phyloP scores from a whole-genome alignment of 495 filamentous ascomycete genomes.

The Lichenothelia convexa region DNA sequence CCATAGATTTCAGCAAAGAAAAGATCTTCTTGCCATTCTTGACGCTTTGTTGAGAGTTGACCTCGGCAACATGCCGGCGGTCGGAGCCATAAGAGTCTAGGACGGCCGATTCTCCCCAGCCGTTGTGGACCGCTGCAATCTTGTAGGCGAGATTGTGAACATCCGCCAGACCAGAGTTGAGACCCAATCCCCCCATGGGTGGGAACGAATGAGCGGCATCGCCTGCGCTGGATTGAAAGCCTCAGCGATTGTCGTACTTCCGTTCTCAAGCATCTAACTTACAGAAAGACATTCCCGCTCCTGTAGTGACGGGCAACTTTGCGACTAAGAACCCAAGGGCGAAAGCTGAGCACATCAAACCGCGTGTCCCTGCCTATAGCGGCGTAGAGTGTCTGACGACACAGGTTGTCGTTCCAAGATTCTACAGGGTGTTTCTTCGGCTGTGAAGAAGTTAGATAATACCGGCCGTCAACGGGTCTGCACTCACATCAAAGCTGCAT shows the following conservation, averaged over 20 bases:
- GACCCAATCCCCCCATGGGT: slow-evolving; percentile 5
- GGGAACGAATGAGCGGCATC: no score
- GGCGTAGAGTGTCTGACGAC: slow-evolving; percentile 17
- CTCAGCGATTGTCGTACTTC: neutral
- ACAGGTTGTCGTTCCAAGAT: slow-evolving; percentile 21
- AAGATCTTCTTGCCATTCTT: slow-evolving; percentile 23
- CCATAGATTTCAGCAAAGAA: slow-evolving; percentile 16
- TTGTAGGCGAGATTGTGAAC: slow-evolving; percentile 9
- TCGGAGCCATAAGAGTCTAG: slow-evolving; percentile 19
- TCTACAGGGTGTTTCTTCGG: slow-evolving; percentile 19
- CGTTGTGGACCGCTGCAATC: slow-evolving; percentile 3
- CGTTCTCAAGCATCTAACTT: slow-evolving; percentile 2
- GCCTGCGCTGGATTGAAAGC: slow-evolving; percentile 10
- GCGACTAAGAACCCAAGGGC: slow-evolving; percentile 25
- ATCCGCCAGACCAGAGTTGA: slow-evolving; percentile 7
- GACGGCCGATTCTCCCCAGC: neutral
- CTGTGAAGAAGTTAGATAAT: no score
- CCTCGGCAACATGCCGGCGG: slow-evolving; percentile 19
- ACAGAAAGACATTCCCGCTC: slow-evolving; percentile 22
- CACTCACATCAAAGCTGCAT: slow-evolving; percentile 21
- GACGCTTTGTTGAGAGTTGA: slow-evolving; percentile 20
- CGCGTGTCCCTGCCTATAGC: slow-evolving; percentile 20
- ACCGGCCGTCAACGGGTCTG: neutral
- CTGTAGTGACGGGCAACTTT: slow-evolving; percentile 23
- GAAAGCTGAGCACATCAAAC: slow-evolving; percentile 23